These are phyloP conservation scores for Solanum acaule DNA, from an alignment of 257 asterid species.

Conservation along the genomic window DNA sequence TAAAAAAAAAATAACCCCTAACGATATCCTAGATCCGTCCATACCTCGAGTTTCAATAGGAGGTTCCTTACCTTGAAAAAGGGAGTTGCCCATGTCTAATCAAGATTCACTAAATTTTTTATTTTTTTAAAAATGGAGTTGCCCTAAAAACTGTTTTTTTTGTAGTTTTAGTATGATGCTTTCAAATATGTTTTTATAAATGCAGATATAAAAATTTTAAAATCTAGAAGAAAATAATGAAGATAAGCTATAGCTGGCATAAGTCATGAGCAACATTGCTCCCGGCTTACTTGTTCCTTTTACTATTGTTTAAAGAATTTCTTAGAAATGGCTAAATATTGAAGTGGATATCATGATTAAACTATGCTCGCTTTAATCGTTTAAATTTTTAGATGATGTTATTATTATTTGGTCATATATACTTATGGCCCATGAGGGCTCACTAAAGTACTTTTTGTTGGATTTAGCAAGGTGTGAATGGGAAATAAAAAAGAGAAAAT, in stretches of 20 bases:
- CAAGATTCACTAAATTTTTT: neutral
- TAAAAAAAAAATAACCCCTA: too few relatives aligned
- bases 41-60: neutral
- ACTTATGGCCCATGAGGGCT: neutral
- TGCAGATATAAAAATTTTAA: neutral
- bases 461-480: too few relatives aligned
- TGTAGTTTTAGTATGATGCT: neutral
- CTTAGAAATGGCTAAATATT: neutral
- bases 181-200: neutral
- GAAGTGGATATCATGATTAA: neutral
- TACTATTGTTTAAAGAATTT: neutral
- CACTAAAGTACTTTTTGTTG: neutral
- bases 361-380: too few relatives aligned
- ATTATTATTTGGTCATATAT: too few relatives aligned
- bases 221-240: slow-evolving; percentile 6
- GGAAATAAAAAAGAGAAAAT: too few relatives aligned
- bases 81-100: neutral
- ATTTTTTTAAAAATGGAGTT: neutral
- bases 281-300: neutral
- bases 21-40: neutral
- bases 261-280: neutral
- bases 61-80: neutral
- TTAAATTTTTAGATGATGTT: neutral
- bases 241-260: neutral
- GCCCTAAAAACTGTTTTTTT: neutral